These are phyloP conservation scores for Xerocomus spinulosus DNA, from an alignment of 768 basidiomycete genomes.

Conservation along the genomic window DNA sequence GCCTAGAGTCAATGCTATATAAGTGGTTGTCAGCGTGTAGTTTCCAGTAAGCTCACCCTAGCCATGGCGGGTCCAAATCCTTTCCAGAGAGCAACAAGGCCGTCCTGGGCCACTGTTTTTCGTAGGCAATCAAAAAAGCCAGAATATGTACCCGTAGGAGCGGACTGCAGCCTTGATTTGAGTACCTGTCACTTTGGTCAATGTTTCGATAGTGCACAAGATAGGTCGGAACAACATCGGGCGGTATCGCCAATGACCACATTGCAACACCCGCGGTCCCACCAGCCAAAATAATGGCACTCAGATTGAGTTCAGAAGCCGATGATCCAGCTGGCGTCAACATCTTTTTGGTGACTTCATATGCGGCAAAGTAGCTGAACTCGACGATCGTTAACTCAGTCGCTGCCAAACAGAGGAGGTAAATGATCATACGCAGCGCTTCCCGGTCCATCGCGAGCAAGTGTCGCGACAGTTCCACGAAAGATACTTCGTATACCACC, in stretches of 20 bases:
- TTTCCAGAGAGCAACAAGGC: conserved; percentile 86
- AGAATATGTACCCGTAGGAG: conserved; percentile 95
- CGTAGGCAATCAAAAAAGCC: conserved; percentile 89
- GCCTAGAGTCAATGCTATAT: conserved; percentile 47
- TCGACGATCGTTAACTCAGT: conserved; percentile 3
- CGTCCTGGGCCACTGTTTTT: conserved; percentile 89
- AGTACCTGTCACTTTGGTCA: conserved; percentile 58
- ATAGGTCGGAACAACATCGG: conserved; percentile 62
- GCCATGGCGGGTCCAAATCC: conserved; percentile 98
- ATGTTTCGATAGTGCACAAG: background rate
- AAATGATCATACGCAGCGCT: conserved; percentile 76
- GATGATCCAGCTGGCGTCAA: conserved; percentile 78
- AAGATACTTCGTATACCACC: conserved; percentile 90
- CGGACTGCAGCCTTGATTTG: conserved; percentile 94
- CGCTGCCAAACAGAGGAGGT: background rate
- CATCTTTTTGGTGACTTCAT: conserved; percentile 87
- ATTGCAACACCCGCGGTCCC: conserved; percentile 95
- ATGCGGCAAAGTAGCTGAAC: conserved; percentile 89
- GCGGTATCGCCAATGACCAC: conserved; percentile 97
- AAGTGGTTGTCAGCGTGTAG: no score
- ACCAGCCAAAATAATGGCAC: conserved; percentile 86
- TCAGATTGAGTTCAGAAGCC: conserved; percentile 76
- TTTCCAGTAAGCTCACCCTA: conserved; percentile 54
- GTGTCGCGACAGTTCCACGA: conserved; percentile 88
- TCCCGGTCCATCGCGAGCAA: conserved; percentile 93